Base-by-base conservation (phyloP, 2,329 filamentous ascomycete genomes). In the Periglandula ipomoeae region DNA sequence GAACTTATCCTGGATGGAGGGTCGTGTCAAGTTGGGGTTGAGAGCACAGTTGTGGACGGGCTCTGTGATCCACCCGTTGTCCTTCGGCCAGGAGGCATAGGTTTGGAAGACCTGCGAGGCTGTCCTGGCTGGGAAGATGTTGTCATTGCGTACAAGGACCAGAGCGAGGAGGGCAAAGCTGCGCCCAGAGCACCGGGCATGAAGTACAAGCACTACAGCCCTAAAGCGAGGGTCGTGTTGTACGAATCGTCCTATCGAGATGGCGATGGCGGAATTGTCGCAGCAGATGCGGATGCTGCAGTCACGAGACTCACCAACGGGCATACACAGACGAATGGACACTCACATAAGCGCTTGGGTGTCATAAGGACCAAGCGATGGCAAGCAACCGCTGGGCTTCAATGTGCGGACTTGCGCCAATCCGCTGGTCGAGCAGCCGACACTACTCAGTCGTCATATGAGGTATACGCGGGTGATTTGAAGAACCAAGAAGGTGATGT, bases 121-220 rank as follows among this genome's bases (percentile, higher is more conserved):
- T 89, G 85, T 60, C 71, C 76, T 0, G 91, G 91, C 1, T 98
- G 93, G 91, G 84, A 89, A 62, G 70, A 78, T 35, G 87, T 89
- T 1, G 73, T 76, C 52, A 81, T 85, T 51, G 91, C 79, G 10
- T 97, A 96, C 65, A 82, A 84, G 60, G 89, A 95, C 59, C 76
- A 77, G 50, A 80, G 81, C 15, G 80, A 88, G 58, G 74, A 79
- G 19, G 84, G 79, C 5, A 79, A 78, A 45, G 70, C 64, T 1
- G 75, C 77, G 9, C 93, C 93, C 0, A 76, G 88, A 49, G 93
- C 93, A 1, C 93, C 93, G 0, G 93, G 93, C 1, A 98, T 98
- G 93, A 98, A 98, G 68, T 98, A 98, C 65, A 88, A 93, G 62
- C 93, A 98, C 64, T 98, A 98, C 61, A 95, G 90, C 39, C 93